Evolutionary conservation across 2,329 filamentous ascomycete genomes (phyloP).

Genomic region (Tolypocladium sp.): DNA sequence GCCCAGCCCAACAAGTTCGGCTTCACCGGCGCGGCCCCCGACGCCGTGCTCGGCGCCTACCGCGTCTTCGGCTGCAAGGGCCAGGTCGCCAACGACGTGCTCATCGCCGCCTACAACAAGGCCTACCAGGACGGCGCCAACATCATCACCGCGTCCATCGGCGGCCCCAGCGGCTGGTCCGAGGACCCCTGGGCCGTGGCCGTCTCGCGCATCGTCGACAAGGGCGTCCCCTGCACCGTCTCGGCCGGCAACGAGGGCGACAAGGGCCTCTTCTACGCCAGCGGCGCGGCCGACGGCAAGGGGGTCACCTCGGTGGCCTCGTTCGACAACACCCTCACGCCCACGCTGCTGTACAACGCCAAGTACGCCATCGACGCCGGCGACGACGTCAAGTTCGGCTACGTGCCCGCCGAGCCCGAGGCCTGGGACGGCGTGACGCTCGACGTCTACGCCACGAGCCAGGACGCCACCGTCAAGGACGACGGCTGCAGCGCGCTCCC

Average conservation of each 20-base stretch:
- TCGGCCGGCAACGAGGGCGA: constrained; percentile 43
- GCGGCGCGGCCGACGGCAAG: constrained; percentile 37
- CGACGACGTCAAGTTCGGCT: constrained; percentile 28
- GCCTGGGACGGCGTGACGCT: constrained; percentile 36
- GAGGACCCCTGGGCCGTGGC: constrained; percentile 41
- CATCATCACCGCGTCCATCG: constrained; percentile 47
- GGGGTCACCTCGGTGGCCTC: constrained; percentile 39
- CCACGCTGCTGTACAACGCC: constrained; percentile 31
- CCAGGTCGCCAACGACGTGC: constrained; percentile 40
- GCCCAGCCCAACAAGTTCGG: constrained; percentile 43
- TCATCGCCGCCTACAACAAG: constrained; percentile 50
- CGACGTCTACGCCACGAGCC: constrained; percentile 39
- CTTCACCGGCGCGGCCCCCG: constrained; percentile 49
- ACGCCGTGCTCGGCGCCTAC: constrained; percentile 46
- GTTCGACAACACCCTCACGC: constrained; percentile 35
- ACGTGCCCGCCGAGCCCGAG: constrained; percentile 28
- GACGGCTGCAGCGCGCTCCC: constrained; percentile 45
- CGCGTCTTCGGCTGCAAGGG: constrained; percentile 48
- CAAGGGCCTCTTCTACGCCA: constrained; percentile 38
- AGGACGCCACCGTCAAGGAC: constrained; percentile 35
- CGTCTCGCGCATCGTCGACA: constrained; percentile 41
- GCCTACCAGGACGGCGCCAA: constrained; percentile 52
- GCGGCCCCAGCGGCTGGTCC: constrained; percentile 41
- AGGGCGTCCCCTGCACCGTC: constrained; percentile 42
- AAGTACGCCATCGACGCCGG: constrained; percentile 29